phyloP scores from a whole-genome alignment of 805 yeast genomes.

The Kazachstania africana region DNA sequence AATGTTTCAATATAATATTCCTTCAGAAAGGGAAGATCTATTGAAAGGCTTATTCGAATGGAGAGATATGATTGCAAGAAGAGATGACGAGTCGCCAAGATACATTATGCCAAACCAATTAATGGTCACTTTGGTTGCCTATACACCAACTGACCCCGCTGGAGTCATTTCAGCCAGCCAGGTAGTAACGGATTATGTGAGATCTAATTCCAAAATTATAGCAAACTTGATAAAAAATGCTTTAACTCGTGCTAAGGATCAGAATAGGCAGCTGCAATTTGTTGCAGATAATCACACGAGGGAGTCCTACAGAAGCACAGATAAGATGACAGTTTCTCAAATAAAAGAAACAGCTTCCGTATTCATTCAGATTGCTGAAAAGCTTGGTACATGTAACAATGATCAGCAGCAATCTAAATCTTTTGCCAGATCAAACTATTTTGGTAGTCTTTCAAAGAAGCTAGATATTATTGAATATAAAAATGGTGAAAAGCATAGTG shows the following conservation, averaged over 20 bases:
- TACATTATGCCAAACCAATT: slow-evolving; percentile 76
- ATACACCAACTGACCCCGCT: slow-evolving; percentile 46
- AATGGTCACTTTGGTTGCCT: slow-evolving; percentile 46
- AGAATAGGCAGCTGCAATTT: no score
- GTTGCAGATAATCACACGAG: slow-evolving; percentile 1
- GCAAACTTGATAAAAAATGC: slow-evolving; percentile 44
- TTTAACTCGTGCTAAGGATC: slow-evolving; percentile 24
- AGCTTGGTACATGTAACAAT: neutral
- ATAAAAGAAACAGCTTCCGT: neutral
- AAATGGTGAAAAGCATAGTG: slow-evolving; percentile 3
- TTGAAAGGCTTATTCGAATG: slow-evolving; percentile 58
- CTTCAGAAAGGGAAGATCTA: slow-evolving; percentile 39
- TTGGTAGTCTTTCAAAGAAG: slow-evolving; percentile 5
- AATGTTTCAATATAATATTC: slow-evolving; percentile 54
- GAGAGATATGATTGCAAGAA: slow-evolving; percentile 72
- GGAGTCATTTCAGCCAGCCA: slow-evolving; percentile 40
- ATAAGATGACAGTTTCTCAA: slow-evolving; percentile 4
- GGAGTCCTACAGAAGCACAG: neutral
- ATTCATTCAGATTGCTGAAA: neutral
- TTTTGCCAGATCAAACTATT: slow-evolving; percentile 3
- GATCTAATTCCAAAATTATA: slow-evolving; percentile 45
- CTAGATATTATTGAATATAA: slow-evolving; percentile 5
- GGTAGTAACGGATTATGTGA: slow-evolving; percentile 41
- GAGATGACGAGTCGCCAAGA: slow-evolving; percentile 72
- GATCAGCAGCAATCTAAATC: no score